Evolutionary conservation across 2,329 filamentous ascomycete genomes (phyloP).

Genomic region (Kalmusia sp.): DNA sequence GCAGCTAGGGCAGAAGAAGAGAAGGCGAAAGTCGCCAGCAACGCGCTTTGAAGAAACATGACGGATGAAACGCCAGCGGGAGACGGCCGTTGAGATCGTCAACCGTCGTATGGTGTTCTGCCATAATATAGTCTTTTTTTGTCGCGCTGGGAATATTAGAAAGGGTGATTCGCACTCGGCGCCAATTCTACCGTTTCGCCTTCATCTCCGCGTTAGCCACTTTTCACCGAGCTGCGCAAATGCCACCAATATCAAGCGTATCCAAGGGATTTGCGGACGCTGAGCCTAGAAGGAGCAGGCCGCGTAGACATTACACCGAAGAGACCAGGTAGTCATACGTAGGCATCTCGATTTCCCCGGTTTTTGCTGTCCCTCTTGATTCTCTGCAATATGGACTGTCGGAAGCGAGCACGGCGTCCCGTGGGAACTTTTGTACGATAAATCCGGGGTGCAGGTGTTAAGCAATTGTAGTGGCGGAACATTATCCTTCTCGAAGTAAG

Average conservation of each 20-base stretch:
- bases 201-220: constrained; percentile 16
- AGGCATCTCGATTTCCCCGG: not conserved
- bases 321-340: not conserved
- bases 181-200: constrained; percentile 25
- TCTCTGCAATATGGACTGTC: constrained; percentile 1
- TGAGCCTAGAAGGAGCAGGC: not conserved
- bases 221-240: not conserved
- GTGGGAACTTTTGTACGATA: not conserved
- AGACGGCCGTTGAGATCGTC: constrained; percentile 1
- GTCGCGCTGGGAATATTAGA: not conserved
- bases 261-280: not conserved
- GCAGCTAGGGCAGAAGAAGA: constrained; percentile 38
- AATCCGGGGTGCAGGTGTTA: constrained; percentile 20
- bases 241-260: not conserved
- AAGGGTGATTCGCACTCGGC: constrained; percentile 17
- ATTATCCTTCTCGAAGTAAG: constrained; percentile 19
- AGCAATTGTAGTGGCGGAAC: constrained; percentile 38
- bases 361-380: not conserved
- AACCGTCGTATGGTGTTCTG: not conserved
- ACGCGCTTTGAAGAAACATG: constrained; percentile 35
- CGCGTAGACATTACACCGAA: not conserved
- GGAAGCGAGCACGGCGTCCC: constrained; percentile 4
- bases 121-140: constrained; percentile 15
- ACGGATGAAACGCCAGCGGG: constrained; percentile 7
- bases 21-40: constrained; percentile 35